Base-by-base conservation (phyloP, 306 rosid genomes). In the Oxytropis ochrocephala region DNA sequence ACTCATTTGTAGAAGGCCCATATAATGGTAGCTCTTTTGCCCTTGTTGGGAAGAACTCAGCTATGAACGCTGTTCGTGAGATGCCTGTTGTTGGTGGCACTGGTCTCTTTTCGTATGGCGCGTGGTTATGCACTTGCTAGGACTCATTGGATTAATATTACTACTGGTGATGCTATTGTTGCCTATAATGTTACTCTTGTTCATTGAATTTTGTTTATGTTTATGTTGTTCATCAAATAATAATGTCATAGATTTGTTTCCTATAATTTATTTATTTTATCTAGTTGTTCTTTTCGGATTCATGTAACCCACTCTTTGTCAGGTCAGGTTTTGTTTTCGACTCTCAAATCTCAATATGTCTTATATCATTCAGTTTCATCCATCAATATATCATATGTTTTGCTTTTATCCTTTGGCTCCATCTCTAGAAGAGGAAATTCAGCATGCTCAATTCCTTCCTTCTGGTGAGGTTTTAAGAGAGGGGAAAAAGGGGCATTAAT, bases 31-130 rank as follows among this genome's bases (percentile, higher is more conserved):
- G 96, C 78, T 81, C 93, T 0, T 70, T 92, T 9, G 56, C 85
- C n/a, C 27, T 92, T 44, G 4, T 88, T 32, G 98, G 96, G 0
- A 84, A 82, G 73, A 92, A 92, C 58, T 8, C 85, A 0, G 81
- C 76, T 8, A 0, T 85, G 77, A 73, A 82, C 49, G 79, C 64
- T 0, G 81, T 81, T 18, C 88, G 96, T 6, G 98, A 92, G 85
- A 72, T 92, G 86, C 75, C 98, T 0, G 16, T 92, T 2, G 92
- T 92, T 3, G 92, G 91, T 7, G 96, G 96, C 3, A 92, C 98
- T 0, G 95, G 96, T 2, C 12, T 86, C 5, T 92, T 92, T 89
- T 80, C 89, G 91, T 35, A 38, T 89, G 75, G 92, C 88, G 8
- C 90, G 93, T 13, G 96, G 96, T 8, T 89, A 83, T 21, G 96